A percentile compares a stretch with the other conserved stretches of the same genome.
phyloP scores from a whole-genome alignment of 345 rosid genomes.

The Dimocarpus longan region DNA sequence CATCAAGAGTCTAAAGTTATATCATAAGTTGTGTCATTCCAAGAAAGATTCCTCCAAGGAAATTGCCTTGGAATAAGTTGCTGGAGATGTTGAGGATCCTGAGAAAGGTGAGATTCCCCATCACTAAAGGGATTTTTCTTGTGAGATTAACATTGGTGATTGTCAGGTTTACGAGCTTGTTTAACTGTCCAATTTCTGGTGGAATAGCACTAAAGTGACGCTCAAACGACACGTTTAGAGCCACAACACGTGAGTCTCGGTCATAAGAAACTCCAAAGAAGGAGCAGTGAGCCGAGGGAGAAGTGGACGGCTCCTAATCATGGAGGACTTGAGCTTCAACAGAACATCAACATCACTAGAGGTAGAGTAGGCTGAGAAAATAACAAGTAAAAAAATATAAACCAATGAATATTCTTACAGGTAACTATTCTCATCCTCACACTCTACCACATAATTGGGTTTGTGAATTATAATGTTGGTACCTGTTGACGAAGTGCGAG shows the following conservation, averaged over 20 bases:
- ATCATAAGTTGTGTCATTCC: conserved; percentile 68
- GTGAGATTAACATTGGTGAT: conserved; percentile 51
- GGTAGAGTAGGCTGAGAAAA: conserved; percentile 28
- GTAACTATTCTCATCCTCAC: background rate
- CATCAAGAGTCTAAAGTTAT: conserved; percentile 61
- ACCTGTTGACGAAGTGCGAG: too few species aligned
- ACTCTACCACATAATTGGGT: background rate
- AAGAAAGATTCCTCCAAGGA: conserved; percentile 55
- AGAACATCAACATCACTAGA: conserved; percentile 59
- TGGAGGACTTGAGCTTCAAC: conserved; percentile 61
- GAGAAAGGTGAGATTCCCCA: conserved; percentile 60
- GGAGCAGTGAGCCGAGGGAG: conserved; percentile 63
- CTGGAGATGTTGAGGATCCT: conserved; percentile 64
- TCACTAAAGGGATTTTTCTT: conserved; percentile 56
- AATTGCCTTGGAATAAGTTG: conserved; percentile 50
- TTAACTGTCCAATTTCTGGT: conserved; percentile 65
- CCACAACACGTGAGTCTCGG: conserved; percentile 47
- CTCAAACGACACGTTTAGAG: conserved; percentile 55
- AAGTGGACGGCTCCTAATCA: conserved; percentile 45
- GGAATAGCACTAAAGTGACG: conserved; percentile 63
- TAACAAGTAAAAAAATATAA: conserved; percentile 23
- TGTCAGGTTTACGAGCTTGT: conserved; percentile 65
- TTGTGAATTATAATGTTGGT: background rate
- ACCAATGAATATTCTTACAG: conserved; percentile 8
- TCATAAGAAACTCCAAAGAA: conserved; percentile 82